phyloP scores from a whole-genome alignment of 352 stramenopile genomes.

The Phytophthora pistaciae region DNA sequence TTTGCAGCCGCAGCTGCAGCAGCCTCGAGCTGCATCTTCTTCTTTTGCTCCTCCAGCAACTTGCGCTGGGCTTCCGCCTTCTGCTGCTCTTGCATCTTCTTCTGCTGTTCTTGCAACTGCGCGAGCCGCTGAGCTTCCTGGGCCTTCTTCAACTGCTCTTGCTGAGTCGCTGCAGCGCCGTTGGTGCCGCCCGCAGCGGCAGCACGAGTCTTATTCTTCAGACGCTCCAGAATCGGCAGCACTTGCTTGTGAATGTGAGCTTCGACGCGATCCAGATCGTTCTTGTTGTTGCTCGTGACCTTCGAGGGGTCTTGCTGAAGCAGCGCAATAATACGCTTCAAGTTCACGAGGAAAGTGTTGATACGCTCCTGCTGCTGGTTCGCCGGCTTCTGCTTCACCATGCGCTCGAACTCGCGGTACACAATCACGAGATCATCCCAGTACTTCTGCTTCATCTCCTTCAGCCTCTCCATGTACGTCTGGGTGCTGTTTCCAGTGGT shows the following conservation, averaged over 20 bases:
- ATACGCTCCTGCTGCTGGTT: constrained; percentile 86
- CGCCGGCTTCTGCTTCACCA: constrained; percentile 85
- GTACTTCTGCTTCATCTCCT: constrained; percentile 84
- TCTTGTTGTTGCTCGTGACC: constrained; percentile 78
- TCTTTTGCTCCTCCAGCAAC: constrained; percentile 72
- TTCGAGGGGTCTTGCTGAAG: constrained; percentile 86
- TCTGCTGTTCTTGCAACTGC: constrained; percentile 72
- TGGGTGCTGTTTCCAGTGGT: constrained; percentile 35
- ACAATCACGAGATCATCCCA: constrained; percentile 87
- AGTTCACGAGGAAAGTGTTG: constrained; percentile 82
- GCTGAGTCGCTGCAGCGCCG: constrained; percentile 36
- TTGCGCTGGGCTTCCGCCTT: constrained; percentile 73
- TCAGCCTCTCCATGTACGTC: constrained; percentile 77
- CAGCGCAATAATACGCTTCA: constrained; percentile 84
- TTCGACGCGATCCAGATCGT: constrained; percentile 83
- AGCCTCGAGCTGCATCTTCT: constrained; percentile 75
- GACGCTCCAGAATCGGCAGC: constrained; percentile 73
- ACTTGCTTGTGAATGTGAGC: constrained; percentile 88
- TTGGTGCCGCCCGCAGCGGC: constrained; percentile 19
- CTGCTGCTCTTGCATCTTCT: constrained; percentile 75
- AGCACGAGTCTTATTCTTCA: constrained; percentile 78
- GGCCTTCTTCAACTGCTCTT: constrained; percentile 74
- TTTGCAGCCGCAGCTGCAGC: constrained; percentile 61
- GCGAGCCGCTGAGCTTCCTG: constrained; percentile 67
- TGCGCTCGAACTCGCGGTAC: constrained; percentile 86